Percentiles rank a stretch among this genome's conserved stretches.
Conservation (phyloP, 148 eudicot genomes). For the Agrostemma githago region DNA sequence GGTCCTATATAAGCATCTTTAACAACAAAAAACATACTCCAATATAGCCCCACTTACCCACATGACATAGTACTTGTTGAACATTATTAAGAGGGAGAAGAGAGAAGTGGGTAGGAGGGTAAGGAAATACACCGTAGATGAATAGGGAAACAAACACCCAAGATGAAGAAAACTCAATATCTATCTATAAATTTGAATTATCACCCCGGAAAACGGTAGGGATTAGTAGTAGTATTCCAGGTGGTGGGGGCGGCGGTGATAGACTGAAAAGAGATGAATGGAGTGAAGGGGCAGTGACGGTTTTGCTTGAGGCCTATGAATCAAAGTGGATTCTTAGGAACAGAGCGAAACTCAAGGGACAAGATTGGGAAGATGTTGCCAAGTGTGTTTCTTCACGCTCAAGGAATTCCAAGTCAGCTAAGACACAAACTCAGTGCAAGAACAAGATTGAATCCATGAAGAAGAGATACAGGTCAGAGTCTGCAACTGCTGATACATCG, state of each 20-base stretch:
- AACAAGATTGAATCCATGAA: conserved; percentile 94
- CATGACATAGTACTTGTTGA: conserved; percentile 22
- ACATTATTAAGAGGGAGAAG: background rate
- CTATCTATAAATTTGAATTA: conserved; percentile 11
- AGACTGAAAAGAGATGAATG: conserved; percentile 80
- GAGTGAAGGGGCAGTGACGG: conserved; percentile 87
- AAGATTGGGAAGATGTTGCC: conserved; percentile 95
- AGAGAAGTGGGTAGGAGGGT: background rate
- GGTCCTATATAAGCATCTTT: conserved; percentile 29
- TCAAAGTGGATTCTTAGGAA: conserved; percentile 77
- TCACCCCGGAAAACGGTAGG: conserved; percentile 34
- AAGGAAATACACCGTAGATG: conserved; percentile 9
- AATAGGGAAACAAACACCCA: conserved; percentile 25
- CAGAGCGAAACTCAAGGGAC: conserved; percentile 86
- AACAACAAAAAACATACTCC: conserved; percentile 10
- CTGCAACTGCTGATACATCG: conserved; percentile 52
- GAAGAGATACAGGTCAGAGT: conserved; percentile 84
- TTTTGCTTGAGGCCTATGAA: conserved; percentile 79
- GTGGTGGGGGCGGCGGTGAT: conserved; percentile 32
- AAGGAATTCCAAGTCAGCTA: conserved; percentile 48
- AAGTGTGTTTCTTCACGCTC: conserved; percentile 58
- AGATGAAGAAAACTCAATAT: conserved; percentile 26
- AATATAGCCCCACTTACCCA: conserved; percentile 23
- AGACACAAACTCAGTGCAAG: conserved; percentile 90
- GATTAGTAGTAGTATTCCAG: conserved; percentile 9